phyloP scores from a whole-genome alignment of 768 basidiomycete species.

The Boletus tomentosulus region DNA sequence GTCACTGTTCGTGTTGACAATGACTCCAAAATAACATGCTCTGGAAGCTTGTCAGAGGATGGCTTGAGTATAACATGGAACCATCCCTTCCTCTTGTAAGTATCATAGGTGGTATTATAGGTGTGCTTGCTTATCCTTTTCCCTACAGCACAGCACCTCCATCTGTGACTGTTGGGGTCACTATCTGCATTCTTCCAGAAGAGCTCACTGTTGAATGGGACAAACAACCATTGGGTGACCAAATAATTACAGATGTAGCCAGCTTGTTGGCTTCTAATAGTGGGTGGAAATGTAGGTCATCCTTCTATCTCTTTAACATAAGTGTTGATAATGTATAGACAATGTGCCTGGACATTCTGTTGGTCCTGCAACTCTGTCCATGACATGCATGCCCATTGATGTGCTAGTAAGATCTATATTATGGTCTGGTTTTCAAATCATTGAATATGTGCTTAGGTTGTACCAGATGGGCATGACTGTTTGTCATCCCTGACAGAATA shows the following conservation, averaged over 20 bases:
- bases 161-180: neutral
- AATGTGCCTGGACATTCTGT: neutral
- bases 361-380: neutral
- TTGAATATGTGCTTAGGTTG: neutral
- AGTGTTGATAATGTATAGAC: neutral
- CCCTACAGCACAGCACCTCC: neutral
- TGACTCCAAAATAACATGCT: neutral
- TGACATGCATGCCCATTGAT: too few relatives aligned
- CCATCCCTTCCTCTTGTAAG: slow-evolving; percentile 1
- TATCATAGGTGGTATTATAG: too few relatives aligned
- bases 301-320: neutral
- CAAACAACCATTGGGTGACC: neutral
- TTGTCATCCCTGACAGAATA: too few relatives aligned
- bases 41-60: neutral
- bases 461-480: too few relatives aligned
- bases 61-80: neutral
- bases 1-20: too few relatives aligned
- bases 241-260: neutral
- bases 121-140: neutral
- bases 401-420: neutral
- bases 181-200: neutral
- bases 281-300: neutral
- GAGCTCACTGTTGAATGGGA: neutral
- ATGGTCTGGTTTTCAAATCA: neutral
- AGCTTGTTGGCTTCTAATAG: neutral